These are phyloP conservation scores for Protea cynaroides DNA, from an alignment of 164 flowering plant genomes.

Conservation along the genomic window DNA sequence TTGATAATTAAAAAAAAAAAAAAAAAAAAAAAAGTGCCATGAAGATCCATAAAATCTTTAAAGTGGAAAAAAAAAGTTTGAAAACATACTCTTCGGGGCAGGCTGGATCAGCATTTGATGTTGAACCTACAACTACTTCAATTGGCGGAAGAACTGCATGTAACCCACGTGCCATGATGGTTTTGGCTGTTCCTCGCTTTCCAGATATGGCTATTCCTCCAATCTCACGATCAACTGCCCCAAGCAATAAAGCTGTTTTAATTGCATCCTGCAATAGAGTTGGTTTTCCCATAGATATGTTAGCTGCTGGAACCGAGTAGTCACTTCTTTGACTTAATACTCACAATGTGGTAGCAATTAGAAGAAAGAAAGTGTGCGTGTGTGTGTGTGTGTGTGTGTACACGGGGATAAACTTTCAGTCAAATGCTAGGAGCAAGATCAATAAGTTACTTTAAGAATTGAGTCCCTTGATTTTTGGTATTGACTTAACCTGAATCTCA, in stretches of 20 bases:
- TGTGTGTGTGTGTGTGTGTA: background rate
- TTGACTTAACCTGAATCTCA: too few species aligned
- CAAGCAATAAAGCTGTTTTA: constrained; percentile 88
- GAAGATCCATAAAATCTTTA: background rate
- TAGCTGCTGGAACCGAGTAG: background rate
- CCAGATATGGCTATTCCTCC: constrained; percentile 96
- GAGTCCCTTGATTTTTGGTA: background rate
- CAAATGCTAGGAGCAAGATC: background rate
- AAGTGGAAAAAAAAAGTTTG: background rate
- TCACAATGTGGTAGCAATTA: background rate
- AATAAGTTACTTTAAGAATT: background rate
- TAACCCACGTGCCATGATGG: constrained; percentile 95
- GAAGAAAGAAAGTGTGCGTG: background rate
- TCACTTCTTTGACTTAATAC: background rate
- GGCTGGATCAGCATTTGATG: constrained; percentile 83
- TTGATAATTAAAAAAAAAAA: too few species aligned
- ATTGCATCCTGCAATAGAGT: constrained; percentile 68
- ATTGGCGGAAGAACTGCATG: constrained; percentile 95
- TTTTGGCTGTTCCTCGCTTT: constrained; percentile 93
- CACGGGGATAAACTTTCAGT: too few species aligned
- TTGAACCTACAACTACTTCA: constrained; percentile 82
- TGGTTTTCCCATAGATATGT: background rate
- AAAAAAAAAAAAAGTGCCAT: too few species aligned
- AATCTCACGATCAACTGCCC: constrained; percentile 89
- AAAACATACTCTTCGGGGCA: constrained; percentile 80